Base-by-base conservation (phyloP, 2,329 filamentous ascomycete species). In the Epichloe sibirici region DNA sequence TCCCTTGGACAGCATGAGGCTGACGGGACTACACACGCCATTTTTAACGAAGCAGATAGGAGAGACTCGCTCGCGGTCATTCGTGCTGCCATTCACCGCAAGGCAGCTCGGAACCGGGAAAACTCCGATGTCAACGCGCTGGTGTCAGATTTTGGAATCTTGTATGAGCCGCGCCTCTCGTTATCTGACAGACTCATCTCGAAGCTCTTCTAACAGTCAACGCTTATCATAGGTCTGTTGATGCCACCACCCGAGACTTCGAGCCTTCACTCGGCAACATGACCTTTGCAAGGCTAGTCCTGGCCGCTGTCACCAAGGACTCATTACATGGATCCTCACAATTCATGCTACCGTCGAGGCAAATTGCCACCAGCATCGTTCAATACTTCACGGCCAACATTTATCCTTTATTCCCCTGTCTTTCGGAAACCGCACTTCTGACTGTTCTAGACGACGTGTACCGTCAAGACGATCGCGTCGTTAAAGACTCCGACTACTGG, bases 221-320 rank as follows among this genome's bases (percentile, higher is more conserved):
- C 11, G 42, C 2, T 38, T 17, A 31, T 31, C 12, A 45, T 61
- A 93, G 89, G 52, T 89, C 91, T 5, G 88, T 98, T 63, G 95
- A 95, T 71, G 90, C 93, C 31, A 96, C 90, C 0, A 91, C 90
- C 1, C 80, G 90, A 63, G 93, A 97, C 67, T 96, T 96, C 63
- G 89, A 95, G 65, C 86, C 89, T 8, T 89, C 90, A 53, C 83
- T 86, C 34, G 86, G 82, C 55, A 89, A 88, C 62, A 94, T 95
- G 79, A 95, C 90, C 0, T 96, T 96, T 74, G 88, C 90, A 28
- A 84, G 88, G 38, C 77, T 97, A 21, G 86, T 96, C 25, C 72
- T 95, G 31, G 88, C 88, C n/a, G 86, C 91, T 5, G 83, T 88
- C 39, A 81, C 81, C 9, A 88, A 88, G 59, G 83, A 90, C 62